phyloP scores from a whole-genome alignment of 345 rosid species.

The Moricandia moricandioides region DNA sequence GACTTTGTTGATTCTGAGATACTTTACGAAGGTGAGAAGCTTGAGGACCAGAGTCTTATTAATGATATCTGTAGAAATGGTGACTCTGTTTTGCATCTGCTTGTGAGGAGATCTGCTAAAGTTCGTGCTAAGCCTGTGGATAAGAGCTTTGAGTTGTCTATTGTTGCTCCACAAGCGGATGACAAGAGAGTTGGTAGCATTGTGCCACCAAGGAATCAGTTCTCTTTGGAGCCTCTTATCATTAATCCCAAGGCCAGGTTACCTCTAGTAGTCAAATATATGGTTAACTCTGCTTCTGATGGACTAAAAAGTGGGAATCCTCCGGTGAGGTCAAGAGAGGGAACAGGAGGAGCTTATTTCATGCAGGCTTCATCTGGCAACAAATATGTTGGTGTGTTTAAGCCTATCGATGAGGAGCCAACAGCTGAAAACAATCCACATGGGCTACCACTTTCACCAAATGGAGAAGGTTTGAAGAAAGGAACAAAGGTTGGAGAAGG shows the following conservation, averaged over 20 bases:
- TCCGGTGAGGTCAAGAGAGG: conserved; percentile 70
- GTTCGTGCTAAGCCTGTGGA: conserved; percentile 59
- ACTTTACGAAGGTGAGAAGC: conserved; percentile 59
- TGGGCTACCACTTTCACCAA: conserved; percentile 61
- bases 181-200: too few species aligned
- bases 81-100: conserved; percentile 60
- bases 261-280: conserved; percentile 45
- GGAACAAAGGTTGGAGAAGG: conserved; percentile 90
- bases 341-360: conserved; percentile 87
- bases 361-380: conserved; percentile 67
- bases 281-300: conserved; percentile 51
- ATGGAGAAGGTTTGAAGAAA: conserved; percentile 84
- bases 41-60: conserved; percentile 65
- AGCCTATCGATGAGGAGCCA: conserved; percentile 90
- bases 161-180: conserved; percentile 42
- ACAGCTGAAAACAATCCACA: conserved; percentile 77
- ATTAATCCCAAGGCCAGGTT: conserved; percentile 42
- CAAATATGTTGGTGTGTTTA: conserved; percentile 68
- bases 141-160: conserved; percentile 61
- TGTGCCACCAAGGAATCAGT: conserved; percentile 15
- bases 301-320: conserved; percentile 58
- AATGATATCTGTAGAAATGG: conserved; percentile 48
- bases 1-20: conserved; percentile 52
- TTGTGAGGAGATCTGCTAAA: conserved; percentile 62
- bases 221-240: conserved; percentile 55